Evolutionary conservation across 2,329 filamentous ascomycete species (phyloP).

Genomic region (Penicillium sp.): DNA sequence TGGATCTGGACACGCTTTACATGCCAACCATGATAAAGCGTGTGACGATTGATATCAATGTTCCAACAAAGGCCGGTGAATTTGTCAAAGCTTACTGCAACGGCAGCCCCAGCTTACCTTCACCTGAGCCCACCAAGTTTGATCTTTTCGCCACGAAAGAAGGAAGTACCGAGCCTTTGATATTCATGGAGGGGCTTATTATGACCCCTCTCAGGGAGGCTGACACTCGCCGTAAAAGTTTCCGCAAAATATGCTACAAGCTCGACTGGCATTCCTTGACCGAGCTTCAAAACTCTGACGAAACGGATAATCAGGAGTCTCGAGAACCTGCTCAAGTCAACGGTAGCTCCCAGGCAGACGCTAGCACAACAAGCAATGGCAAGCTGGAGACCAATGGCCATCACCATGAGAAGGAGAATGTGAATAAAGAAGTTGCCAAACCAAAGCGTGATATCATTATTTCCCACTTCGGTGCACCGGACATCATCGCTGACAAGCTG

Average conservation of each 20-base stretch:
- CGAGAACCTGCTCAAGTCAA: slow-evolving; percentile 2
- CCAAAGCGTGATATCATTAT: slow-evolving; percentile 14
- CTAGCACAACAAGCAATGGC: neutral
- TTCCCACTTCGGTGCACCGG: slow-evolving; percentile 15
- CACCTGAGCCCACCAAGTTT: slow-evolving; percentile 22
- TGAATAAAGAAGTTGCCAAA: neutral
- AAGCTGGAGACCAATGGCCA: neutral
- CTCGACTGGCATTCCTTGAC: slow-evolving; percentile 23
- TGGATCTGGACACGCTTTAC: slow-evolving; percentile 34
- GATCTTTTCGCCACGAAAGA: slow-evolving; percentile 21
- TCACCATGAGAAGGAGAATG: neutral
- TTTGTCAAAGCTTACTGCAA: slow-evolving; percentile 24
- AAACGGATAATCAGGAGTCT: slow-evolving; percentile 4
- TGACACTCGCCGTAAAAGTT: slow-evolving; percentile 2
- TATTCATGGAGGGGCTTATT: slow-evolving; percentile 23
- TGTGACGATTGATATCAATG: slow-evolving; percentile 22
- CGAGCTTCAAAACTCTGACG: neutral
- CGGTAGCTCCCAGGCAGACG: neutral
- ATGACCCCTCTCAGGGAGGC: slow-evolving; percentile 30
- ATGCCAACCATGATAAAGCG: slow-evolving; percentile 36
- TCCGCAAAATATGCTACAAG: slow-evolving; percentile 26
- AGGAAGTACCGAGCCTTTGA: slow-evolving; percentile 18
- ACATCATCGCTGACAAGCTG: slow-evolving; percentile 15
- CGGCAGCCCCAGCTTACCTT: slow-evolving; percentile 19
- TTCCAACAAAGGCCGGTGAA: slow-evolving; percentile 18